A percentile compares a stretch with the other conserved stretches of the same genome.
Conservation (phyloP, 192 early-diverging fungal genomes). For the Backusella liffmaniae region DNA sequence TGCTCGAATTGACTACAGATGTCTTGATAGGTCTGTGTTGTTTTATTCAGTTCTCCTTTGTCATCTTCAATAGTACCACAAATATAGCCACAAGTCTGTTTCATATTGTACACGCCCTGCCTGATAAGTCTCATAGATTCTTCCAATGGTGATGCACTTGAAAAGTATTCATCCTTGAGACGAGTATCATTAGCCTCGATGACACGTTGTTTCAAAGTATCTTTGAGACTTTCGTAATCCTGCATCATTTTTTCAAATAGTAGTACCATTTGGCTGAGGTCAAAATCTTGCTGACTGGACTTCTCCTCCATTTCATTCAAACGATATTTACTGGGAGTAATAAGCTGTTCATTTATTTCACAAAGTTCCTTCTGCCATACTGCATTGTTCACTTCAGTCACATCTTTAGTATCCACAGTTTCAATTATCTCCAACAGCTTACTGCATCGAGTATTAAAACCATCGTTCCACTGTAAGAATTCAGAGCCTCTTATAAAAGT, state of each 20-base stretch:
- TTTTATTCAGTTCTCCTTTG: not conserved
- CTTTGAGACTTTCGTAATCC: not conserved
- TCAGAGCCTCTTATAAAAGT: not conserved
- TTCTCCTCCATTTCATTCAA: not conserved
- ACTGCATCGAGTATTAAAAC: not conserved
- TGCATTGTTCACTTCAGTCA: not conserved
- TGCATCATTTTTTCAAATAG: not conserved
- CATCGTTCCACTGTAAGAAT: not conserved
- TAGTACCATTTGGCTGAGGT: not conserved
- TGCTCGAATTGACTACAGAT: not conserved
- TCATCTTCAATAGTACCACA: not conserved
- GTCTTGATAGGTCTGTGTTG: not conserved
- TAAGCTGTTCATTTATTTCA: not conserved
- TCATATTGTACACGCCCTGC: not conserved
- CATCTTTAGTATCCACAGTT: not conserved
- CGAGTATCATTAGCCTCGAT: not conserved
- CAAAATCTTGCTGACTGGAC: not conserved
- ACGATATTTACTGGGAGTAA: slow-evolving; percentile 1
- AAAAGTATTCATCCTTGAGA: slow-evolving; percentile 8
- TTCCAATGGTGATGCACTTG: not conserved
- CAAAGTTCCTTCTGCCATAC: not conserved
- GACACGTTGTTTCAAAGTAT: not conserved
- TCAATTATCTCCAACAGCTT: not conserved
- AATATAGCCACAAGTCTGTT: not conserved
- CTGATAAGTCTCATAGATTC: not conserved